Percentiles rank a stretch among this genome's conserved stretches.
phyloP scores from a whole-genome alignment of 179 eudicot species.

The Patellifolia procumbens region DNA sequence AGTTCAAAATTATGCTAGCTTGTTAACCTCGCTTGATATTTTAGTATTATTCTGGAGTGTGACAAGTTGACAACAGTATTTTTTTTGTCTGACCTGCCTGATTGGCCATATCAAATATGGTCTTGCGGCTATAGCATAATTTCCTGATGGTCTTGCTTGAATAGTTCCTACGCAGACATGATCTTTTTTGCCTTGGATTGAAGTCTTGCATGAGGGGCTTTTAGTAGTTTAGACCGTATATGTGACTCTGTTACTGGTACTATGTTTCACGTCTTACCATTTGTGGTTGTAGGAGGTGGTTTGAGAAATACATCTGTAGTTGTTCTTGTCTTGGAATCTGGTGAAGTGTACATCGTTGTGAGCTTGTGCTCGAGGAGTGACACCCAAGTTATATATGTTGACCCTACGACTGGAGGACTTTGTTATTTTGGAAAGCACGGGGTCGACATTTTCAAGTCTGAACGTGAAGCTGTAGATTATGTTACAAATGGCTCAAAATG shows the following conservation, averaged over 20 bases:
- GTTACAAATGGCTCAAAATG: constrained; percentile 80
- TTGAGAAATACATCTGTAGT: constrained; percentile 74
- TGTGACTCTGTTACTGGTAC: not conserved
- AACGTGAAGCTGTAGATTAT: constrained; percentile 77
- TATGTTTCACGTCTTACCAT: constrained; percentile 8
- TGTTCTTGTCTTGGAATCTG: constrained; percentile 74
- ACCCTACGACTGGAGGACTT: constrained; percentile 94
- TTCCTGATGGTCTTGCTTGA: not conserved
- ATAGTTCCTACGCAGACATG: not conserved
- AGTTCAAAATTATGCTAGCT: not conserved
- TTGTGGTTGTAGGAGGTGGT: constrained; percentile 45
- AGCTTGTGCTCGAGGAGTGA: constrained; percentile 68
- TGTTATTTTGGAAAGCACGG: constrained; percentile 60
- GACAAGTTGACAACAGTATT: too few species aligned
- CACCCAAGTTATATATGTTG: constrained; percentile 87
- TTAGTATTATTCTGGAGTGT: too few species aligned
- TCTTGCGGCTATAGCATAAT: not conserved
- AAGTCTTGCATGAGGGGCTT: not conserved
- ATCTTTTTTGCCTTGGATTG: not conserved
- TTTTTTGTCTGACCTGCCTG: not conserved
- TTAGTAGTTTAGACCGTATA: not conserved
- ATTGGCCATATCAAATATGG: not conserved
- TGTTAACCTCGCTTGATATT: too few species aligned
- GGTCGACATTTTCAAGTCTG: constrained; percentile 73
- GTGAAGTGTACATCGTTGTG: constrained; percentile 74